A percentile compares a stretch with the other conserved stretches of the same genome.
phyloP scores from a whole-genome alignment of 1,284 basidiomycete genomes.

The Mycosarcoma mackinlayi region DNA sequence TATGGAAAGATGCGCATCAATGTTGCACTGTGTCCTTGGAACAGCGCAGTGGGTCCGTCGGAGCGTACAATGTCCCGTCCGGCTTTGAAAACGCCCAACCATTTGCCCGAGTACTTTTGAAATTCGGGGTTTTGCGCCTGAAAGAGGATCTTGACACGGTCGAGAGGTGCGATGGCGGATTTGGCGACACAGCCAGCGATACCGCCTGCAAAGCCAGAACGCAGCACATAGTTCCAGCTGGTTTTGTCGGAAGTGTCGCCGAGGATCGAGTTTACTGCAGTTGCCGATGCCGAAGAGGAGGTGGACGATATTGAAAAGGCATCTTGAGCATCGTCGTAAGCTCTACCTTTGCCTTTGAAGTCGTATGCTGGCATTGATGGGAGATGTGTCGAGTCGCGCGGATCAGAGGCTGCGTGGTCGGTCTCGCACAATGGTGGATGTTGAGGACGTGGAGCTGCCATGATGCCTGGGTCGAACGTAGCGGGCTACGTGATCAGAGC shows the following conservation, averaged over 20 bases:
- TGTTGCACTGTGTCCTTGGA: slow-evolving; percentile 96
- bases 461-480: slow-evolving; percentile 1
- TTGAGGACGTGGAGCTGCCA: slow-evolving; percentile 32
- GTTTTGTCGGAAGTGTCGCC: slow-evolving; percentile 71
- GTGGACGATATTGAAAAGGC: slow-evolving; percentile 24
- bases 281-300: not conserved
- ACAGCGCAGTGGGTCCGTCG: slow-evolving; percentile 81
- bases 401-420: slow-evolving; percentile 40
- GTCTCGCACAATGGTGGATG: slow-evolving; percentile 53
- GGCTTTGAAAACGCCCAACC: slow-evolving; percentile 86
- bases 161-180: slow-evolving; percentile 94
- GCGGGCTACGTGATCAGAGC: no score
- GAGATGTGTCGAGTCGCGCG: slow-evolving; percentile 11
- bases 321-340: slow-evolving; percentile 21
- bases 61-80: slow-evolving; percentile 81
- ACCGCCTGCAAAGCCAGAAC: slow-evolving; percentile 88
- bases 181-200: slow-evolving; percentile 95
- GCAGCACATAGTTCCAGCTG: slow-evolving; percentile 79
- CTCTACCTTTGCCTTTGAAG: slow-evolving; percentile 36
- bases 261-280: slow-evolving; percentile 14
- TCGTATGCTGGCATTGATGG: not conserved
- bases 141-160: slow-evolving; percentile 98
- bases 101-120: slow-evolving; percentile 85
- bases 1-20: slow-evolving; percentile 84
- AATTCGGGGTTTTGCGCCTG: slow-evolving; percentile 97